A percentile compares a stretch with the other conserved stretches of the same genome.
These are phyloP conservation scores for Glaciozyma antarctica DNA, from an alignment of 768 basidiomycete species.

Conservation along the genomic window DNA sequence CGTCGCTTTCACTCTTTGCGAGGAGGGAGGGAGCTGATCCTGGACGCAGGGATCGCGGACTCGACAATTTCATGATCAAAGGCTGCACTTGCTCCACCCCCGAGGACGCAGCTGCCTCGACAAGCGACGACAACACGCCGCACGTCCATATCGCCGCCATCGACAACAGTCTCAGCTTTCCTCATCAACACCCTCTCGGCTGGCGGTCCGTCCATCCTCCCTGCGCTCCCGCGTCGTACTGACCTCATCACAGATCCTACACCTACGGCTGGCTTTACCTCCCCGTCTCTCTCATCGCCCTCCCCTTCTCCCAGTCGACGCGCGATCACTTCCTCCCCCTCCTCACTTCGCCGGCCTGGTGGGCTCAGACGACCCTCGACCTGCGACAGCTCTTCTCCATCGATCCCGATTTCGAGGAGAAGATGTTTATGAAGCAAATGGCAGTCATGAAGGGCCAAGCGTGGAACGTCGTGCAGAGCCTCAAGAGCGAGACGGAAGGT, in stretches of 20 bases:
- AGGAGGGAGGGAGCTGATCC: background rate
- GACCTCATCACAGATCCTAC: slow-evolving; percentile 67
- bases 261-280: slow-evolving; percentile 48
- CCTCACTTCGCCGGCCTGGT: slow-evolving; percentile 75
- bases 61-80: slow-evolving; percentile 34
- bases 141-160: slow-evolving; percentile 89
- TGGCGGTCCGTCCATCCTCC: slow-evolving; percentile 45
- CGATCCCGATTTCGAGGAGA: slow-evolving; percentile 51
- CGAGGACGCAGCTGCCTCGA: too few species aligned
- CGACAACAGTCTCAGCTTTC: slow-evolving; percentile 85
- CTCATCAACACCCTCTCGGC: slow-evolving; percentile 77
- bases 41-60: slow-evolving; percentile 8
- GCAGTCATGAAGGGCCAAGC: slow-evolving; percentile 92
- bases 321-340: slow-evolving; percentile 71
- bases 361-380: slow-evolving; percentile 75
- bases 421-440: slow-evolving; percentile 56
- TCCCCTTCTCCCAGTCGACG: slow-evolving; percentile 72
- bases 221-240: slow-evolving; percentile 61
- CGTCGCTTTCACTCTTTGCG: slow-evolving; percentile 62
- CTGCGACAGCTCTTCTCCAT: slow-evolving; percentile 68
- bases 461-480: slow-evolving; percentile 77
- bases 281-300: slow-evolving; percentile 34
- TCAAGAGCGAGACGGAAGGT: slow-evolving; percentile 22
- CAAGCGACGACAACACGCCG: slow-evolving; percentile 40
- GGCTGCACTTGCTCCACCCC: slow-evolving; percentile 10